A percentile compares a stretch with the other conserved stretches of the same genome.
Evolutionary conservation across 306 rosid genomes (phyloP).

Genomic region (Corylus heterophylla): DNA sequence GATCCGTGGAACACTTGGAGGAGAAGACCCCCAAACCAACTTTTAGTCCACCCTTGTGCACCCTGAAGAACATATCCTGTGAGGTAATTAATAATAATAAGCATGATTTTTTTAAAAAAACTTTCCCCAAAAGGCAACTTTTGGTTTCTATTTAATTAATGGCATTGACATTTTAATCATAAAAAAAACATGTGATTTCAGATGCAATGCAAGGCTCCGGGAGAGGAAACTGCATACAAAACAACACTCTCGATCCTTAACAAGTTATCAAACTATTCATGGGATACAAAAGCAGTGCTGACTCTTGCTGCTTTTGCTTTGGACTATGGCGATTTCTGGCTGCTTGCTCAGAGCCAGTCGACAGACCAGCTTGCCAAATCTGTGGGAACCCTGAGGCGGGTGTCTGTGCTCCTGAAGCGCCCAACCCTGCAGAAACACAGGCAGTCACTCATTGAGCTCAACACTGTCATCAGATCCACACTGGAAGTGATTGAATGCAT

Average conservation of each 20-base stretch:
- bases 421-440: conserved; percentile 40
- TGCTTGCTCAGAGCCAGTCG: conserved; percentile 47
- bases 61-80: conserved; percentile 1
- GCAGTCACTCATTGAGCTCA: conserved; percentile 47
- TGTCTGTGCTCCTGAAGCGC: conserved; percentile 47
- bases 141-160: too few relatives aligned
- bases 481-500: conserved; percentile 51
- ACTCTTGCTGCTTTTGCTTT: conserved; percentile 67
- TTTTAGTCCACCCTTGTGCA: conserved; percentile 6
- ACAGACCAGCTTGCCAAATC: conserved; percentile 61
- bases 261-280: conserved; percentile 40
- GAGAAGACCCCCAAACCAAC: neutral
- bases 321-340: conserved; percentile 76
- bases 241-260: conserved; percentile 2
- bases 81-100: neutral
- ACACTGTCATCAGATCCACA: conserved; percentile 46
- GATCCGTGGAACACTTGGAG: neutral
- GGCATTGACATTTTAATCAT: too few relatives aligned
- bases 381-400: conserved; percentile 50
- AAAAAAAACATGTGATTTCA: neutral
- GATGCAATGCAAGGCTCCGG: conserved; percentile 11
- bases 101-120: too few relatives aligned
- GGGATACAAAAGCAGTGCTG: conserved; percentile 77
- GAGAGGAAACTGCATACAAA: conserved; percentile 3
- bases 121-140: too few relatives aligned